Conservation (phyloP, 257 asterid species). For the Knoxia roxburghii region DNA sequence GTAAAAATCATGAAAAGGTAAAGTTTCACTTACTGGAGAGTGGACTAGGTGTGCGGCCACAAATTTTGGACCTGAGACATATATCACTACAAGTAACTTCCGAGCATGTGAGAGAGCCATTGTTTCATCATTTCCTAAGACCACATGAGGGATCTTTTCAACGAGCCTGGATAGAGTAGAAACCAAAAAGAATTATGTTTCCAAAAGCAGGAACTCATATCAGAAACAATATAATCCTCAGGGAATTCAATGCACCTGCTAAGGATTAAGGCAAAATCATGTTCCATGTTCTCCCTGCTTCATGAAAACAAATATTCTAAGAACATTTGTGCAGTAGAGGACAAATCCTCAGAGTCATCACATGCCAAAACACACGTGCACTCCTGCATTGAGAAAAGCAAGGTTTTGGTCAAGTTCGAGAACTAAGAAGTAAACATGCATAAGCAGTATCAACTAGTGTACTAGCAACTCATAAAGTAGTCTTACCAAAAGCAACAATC, state of each 20-base stretch:
- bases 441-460: neutral
- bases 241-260: constrained; percentile 44
- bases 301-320: constrained; percentile 45
- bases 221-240: constrained; percentile 12
- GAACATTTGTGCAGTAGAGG: constrained; percentile 58
- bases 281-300: constrained; percentile 36
- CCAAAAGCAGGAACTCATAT: constrained; percentile 14
- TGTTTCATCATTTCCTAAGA: constrained; percentile 72
- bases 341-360: constrained; percentile 79
- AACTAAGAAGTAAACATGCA: neutral
- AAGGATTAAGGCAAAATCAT: constrained; percentile 55
- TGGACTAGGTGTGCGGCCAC: constrained; percentile 62
- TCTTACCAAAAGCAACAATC: constrained; percentile 88
- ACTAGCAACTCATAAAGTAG: constrained; percentile 20
- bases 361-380: constrained; percentile 65
- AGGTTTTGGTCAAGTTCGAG: neutral
- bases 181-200: too few species aligned
- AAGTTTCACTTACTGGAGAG: constrained; percentile 61
- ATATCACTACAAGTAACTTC: constrained; percentile 72
- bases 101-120: constrained; percentile 65
- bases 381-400: constrained; percentile 54
- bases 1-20: constrained; percentile 16
- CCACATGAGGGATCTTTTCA: constrained; percentile 82
- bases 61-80: constrained; percentile 73
- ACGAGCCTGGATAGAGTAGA: constrained; percentile 56